Evolutionary conservation across 2,329 filamentous ascomycete species (phyloP), one percentile per base, ranked within the genome.

Genomic region (Venturia effusa): DNA sequence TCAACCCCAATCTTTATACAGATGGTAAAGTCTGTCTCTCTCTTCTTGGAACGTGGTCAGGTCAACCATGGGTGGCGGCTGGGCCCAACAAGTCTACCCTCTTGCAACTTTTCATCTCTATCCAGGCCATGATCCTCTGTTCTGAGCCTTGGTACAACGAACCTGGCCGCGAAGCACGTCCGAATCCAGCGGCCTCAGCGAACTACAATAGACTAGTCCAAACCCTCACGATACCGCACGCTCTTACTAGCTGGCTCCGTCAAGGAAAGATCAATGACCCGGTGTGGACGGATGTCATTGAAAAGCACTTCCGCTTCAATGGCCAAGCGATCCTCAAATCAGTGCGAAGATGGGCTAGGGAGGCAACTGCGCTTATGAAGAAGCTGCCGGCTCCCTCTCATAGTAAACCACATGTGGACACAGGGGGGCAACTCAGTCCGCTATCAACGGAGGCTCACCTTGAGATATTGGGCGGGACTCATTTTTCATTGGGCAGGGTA

Each of bases 121-220:
- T 85, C 61, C 83, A 85, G 68, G 76, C 77, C 37, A 83, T 85
- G 82, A 79, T 85, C 24, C 76, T 85, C 59, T 81, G 78, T 66
- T 78, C 79, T 19, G 68, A 81, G 60, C 83, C 83, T 1, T 81
- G 74, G 69, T 80, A 77, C 74, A 85, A 84, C 68, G 81, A 85
- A 69, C 83, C 83, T 0, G 62, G 62, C 22, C 48, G 62, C 7
- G 62, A 64, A 22, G 17, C 15, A 3, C 62, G 24, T 10, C n/a
- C 39, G 6, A 62, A 37, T 17, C 30, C 11, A 32, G 30, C 15
- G 19, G 37, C 39, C 13, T 62, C 61, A 11, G 22, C 10, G 22
- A 15, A 34, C n/a, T 62, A 37, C 43, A 62, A 62, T 55, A 59
- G 24, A 19, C 15, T 37, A 5, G 39, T 59, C 3, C 55, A 59